Evolutionary conservation across 2,329 filamentous ascomycete species (phyloP), one percentile per base, ranked within the genome.

Genomic region (Sclerotinia sclerotiorum): DNA sequence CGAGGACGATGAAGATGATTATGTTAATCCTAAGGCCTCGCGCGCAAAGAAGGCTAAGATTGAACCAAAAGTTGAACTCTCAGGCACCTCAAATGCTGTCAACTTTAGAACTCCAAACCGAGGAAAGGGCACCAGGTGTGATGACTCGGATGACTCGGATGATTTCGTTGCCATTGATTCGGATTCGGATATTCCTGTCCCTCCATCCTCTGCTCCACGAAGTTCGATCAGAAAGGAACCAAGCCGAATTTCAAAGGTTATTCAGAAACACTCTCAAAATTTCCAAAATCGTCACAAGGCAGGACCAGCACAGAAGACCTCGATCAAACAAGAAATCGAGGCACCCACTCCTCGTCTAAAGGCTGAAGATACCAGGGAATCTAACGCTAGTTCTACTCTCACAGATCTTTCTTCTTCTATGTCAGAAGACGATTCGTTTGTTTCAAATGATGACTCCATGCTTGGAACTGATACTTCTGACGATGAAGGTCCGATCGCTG

Each of bases 31-130:
- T 66, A 21, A 67, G 62, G 51, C 57, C 39, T 54, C 70, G 32
- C 58, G 27, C 17, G 52, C 55, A 11, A 76, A 72, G 60, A 73
- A 68, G 61, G 68, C 70, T 44, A 70, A 77, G 72, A 66, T 75
- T 58, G 72, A 74, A 60, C 69, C 71, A 52, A 70, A 78, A 70
- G 69, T 76, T 65, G 72, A 74, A 39, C 72, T 77, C 56, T 51
- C 75, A 2, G 71, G 70, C 62, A 72, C 73, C 49, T 70, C 71
- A 3, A 77, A 76, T 65, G 49, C 67, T n/a, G 68, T 75, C 24
- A 72, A 69, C 3, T 75, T 74, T 44, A 46, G 2, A 46, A 69
- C n/a, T 58, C 73, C 61, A 39, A 69, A 51, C 2, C 21, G 46
- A 51, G 44, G 29, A 5, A 71, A 75, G 54, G 68, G 65, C 2